Evolutionary conservation across 805 yeast species (phyloP), one percentile per base, ranked within the genome.

Genomic region (Lachancea cidri): DNA sequence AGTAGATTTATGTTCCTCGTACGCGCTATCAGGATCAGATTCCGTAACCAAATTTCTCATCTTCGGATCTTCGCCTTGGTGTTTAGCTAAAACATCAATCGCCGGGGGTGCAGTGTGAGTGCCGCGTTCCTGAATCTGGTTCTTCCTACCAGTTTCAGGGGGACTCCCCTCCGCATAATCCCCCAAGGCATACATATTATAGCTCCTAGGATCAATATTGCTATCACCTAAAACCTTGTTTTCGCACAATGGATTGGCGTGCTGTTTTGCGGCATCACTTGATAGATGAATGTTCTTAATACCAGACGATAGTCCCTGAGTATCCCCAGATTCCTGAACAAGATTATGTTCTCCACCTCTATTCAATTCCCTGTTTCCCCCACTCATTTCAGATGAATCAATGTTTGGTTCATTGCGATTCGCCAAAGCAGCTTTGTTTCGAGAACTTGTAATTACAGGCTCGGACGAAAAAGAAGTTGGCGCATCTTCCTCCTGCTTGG

Each of bases 1-100:
- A 4, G 37, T 33, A 3, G 43, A 38, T 5, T 11, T 31, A 29
- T 39, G 35, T 17, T 34, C 43, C 18, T 39, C 43, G 18, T 34
- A 39, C 6, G 38, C 43, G 15, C 24, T 32, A 11, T 34, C 38
- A 22, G 27, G 11, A 22, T 22, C 27, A 7, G 27, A 22, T 7
- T 22, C 27, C 11, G 11, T 11, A 22, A 11, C 27, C 11, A 11
- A 22, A 22, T 7, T 22, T 22, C 9, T 22, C 7, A 22, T 11
- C 11, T 22, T 22, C 7, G 27, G 27, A 7, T 22, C 11, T 7
- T 22, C 7, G 11, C 9, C 27, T 22, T 11, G 9, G 11, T 22
- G 27, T 7, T 7, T 22, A 22, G 11, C 11, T 22, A 7, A 7
- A 22, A n/a, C n/a, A n/a, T n/a, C n/a, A n/a, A n/a, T n/a, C n/a